These are phyloP conservation scores for Aspergillus bridgeri DNA, from an alignment of 495 filamentous ascomycete genomes.

Conservation along the genomic window DNA sequence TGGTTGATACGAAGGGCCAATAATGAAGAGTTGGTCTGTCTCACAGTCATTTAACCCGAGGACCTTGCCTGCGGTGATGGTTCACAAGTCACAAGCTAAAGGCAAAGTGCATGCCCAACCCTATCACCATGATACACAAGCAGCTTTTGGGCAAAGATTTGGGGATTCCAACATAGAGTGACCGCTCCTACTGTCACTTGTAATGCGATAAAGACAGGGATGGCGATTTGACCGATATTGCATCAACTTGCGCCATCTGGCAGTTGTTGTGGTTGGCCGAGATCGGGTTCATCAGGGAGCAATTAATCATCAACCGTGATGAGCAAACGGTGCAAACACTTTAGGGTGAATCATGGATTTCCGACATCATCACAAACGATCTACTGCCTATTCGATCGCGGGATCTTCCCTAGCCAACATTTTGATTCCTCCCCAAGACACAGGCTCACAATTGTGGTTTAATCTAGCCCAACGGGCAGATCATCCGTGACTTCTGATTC, in stretches of 20 bases:
- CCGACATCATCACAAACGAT: not conserved
- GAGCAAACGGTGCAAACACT: constrained; percentile 6
- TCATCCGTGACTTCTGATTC: not conserved
- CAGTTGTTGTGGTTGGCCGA: not conserved
- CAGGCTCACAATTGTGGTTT: not conserved
- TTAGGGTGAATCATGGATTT: not conserved
- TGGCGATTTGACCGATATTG: constrained; percentile 3
- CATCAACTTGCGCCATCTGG: constrained; percentile 7
- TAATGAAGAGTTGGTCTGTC: not conserved
- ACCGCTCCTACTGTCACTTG: not conserved
- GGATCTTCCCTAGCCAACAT: not conserved
- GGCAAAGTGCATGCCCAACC: not conserved
- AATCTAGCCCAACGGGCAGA: not conserved
- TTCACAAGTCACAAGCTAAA: not conserved
- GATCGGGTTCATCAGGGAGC: not conserved
- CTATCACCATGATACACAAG: not conserved
- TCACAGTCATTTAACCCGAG: not conserved
- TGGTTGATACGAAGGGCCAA: not conserved
- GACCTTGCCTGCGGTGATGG: not conserved
- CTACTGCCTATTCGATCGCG: not conserved
- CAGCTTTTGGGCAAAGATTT: not conserved
- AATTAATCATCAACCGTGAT: not conserved
- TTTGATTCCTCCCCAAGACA: not conserved
- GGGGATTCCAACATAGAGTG: not conserved
- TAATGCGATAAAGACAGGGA: not conserved